These are phyloP conservation scores for Hippophae rhamnoides DNA, from an alignment of 306 rosid genomes.

Conservation along the genomic window DNA sequence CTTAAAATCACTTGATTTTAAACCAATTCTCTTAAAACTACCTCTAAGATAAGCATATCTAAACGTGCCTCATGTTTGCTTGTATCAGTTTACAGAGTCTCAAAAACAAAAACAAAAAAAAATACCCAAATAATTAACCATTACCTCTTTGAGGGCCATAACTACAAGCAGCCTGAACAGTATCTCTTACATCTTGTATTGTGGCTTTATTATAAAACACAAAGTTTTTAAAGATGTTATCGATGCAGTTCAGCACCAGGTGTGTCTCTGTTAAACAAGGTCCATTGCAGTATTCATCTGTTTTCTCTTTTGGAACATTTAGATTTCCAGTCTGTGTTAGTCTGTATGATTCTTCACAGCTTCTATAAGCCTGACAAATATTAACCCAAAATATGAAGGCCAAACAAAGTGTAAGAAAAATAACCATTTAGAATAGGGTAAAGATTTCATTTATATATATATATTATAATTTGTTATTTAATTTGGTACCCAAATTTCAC, in stretches of 20 bases:
- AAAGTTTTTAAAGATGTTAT: conserved; percentile 45
- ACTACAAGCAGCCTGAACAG: conserved; percentile 61
- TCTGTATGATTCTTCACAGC: conserved; percentile 66
- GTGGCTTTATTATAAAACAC: conserved; percentile 70
- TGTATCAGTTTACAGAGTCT: too few relatives aligned
- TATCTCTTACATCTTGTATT: conserved; percentile 44
- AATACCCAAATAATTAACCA: background rate
- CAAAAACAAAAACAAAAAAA: too few relatives aligned
- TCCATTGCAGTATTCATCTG: conserved; percentile 56
- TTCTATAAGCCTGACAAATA: conserved; percentile 48
- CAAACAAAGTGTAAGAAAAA: background rate
- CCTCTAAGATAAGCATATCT: too few relatives aligned
- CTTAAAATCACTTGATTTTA: too few relatives aligned
- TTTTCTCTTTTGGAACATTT: conserved; percentile 36
- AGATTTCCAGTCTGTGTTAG: conserved; percentile 47
- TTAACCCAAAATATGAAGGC: background rate
- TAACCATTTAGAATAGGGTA: too few relatives aligned
- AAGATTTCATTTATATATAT: too few relatives aligned
- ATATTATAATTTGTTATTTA: too few relatives aligned
- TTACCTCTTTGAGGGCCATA: conserved; percentile 69
- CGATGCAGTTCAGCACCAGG: conserved; percentile 59
- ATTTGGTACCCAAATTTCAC: too few relatives aligned
- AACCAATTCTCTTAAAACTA: too few relatives aligned
- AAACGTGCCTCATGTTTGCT: too few relatives aligned
- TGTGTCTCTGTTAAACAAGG: conserved; percentile 68